These are phyloP conservation scores for Suillus hirtellus DNA, from an alignment of 768 basidiomycete species.

Conservation along the genomic window DNA sequence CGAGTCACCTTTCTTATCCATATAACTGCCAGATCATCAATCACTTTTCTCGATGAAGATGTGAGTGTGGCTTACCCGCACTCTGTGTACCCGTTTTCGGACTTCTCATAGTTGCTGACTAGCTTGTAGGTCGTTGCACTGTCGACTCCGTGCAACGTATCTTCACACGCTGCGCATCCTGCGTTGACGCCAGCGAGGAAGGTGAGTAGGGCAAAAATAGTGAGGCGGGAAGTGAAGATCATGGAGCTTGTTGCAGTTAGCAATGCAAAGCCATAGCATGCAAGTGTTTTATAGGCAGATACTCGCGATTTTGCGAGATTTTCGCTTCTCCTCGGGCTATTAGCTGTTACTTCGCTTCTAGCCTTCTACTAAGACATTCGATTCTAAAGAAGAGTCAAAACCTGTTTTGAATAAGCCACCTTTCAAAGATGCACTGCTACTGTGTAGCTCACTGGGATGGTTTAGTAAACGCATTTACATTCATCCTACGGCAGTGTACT, in stretches of 20 bases:
- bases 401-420: too few species aligned
- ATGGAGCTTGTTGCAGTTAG: not conserved
- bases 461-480: too few species aligned
- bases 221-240: not conserved
- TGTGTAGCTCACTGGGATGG: too few species aligned
- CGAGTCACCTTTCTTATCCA: not conserved
- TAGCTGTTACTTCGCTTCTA: too few species aligned
- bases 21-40: not conserved
- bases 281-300: not conserved
- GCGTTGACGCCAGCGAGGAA: not conserved
- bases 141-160: not conserved
- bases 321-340: not conserved
- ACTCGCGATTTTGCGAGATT: not conserved
- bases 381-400: too few species aligned
- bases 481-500: too few species aligned
- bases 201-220: not conserved
- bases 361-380: too few species aligned
- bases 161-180: not conserved
- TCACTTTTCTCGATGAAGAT: not conserved
- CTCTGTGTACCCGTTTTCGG: not conserved
- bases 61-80: not conserved
- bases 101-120: not conserved
- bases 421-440: too few species aligned
- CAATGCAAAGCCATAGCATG: too few species aligned
- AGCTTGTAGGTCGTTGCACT: not conserved